phyloP scores from a whole-genome alignment of 306 rosid genomes.

The Calophaca sinica region DNA sequence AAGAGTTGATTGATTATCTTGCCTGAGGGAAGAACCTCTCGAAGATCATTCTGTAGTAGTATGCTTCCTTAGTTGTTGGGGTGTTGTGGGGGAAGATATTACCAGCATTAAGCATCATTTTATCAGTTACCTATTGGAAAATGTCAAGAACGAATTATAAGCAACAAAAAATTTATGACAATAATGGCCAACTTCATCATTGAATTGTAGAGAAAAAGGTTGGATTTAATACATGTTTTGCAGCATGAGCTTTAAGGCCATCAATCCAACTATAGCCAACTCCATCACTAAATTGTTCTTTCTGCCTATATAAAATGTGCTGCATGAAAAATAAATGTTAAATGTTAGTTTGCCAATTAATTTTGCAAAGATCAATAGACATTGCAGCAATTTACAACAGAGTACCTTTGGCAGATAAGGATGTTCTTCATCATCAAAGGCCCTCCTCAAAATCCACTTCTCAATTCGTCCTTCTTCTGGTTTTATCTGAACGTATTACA shows the following conservation, averaged over 20 bases:
- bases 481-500: slow-evolving; percentile 64
- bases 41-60: slow-evolving; percentile 91
- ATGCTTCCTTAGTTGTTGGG: slow-evolving; percentile 87
- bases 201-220: background rate
- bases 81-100: slow-evolving; percentile 89
- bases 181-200: background rate
- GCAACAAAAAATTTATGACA: slow-evolving; percentile 13
- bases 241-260: slow-evolving; percentile 92
- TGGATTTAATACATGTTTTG: slow-evolving; percentile 65
- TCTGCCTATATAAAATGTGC: slow-evolving; percentile 93
- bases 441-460: slow-evolving; percentile 88
- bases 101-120: slow-evolving; percentile 84
- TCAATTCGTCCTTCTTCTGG: slow-evolving; percentile 81
- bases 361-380: background rate
- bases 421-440: slow-evolving; percentile 86
- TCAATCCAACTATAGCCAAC: slow-evolving; percentile 99
- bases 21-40: slow-evolving; percentile 98
- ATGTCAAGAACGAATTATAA: slow-evolving; percentile 28
- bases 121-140: slow-evolving; percentile 71
- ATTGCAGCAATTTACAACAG: slow-evolving; percentile 2
- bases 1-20: slow-evolving; percentile 34
- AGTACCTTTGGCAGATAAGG: slow-evolving; percentile 96
- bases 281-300: slow-evolving; percentile 97
- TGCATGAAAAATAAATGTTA: slow-evolving; percentile 51
- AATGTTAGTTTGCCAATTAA: slow-evolving; percentile 35